phyloP scores from a whole-genome alignment of 2,329 filamentous ascomycete species.

The Microcera coccophila region DNA sequence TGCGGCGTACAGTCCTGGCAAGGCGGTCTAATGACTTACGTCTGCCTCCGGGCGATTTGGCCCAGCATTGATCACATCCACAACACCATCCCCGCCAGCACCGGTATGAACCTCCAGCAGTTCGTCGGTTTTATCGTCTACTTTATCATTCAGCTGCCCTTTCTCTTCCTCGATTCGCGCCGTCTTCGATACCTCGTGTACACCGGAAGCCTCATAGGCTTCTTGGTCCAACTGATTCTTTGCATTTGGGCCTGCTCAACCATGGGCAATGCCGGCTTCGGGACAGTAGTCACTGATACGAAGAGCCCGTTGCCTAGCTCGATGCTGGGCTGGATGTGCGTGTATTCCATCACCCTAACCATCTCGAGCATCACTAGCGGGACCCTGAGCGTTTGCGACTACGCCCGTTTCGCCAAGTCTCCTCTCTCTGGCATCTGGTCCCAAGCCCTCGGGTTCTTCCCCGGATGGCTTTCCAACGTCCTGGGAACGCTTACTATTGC shows the following conservation, averaged over 20 bases:
- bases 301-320: background rate
- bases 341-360: conserved; percentile 1
- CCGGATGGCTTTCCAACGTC: conserved; percentile 2
- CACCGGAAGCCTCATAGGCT: conserved; percentile 29
- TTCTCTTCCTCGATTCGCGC: conserved; percentile 42
- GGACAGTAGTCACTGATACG: background rate
- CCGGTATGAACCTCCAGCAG: conserved; percentile 23
- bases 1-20: conserved; percentile 35
- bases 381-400: conserved; percentile 3
- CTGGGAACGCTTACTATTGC: conserved; percentile 4
- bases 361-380: conserved; percentile 2
- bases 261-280: conserved; percentile 30
- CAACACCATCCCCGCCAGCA: conserved; percentile 22
- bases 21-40: conserved; percentile 20
- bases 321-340: conserved; percentile 1
- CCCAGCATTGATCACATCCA: conserved; percentile 23
- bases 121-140: conserved; percentile 31
- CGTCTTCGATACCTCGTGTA: conserved; percentile 32
- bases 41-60: conserved; percentile 24
- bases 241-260: conserved; percentile 36
- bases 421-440: conserved; percentile 2
- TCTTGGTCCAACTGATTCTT: conserved; percentile 27
- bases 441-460: conserved; percentile 1
- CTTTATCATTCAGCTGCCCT: conserved; percentile 30
- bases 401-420: conserved; percentile 1